Evolutionary conservation across 192 early-diverging fungal species (phyloP), one percentile per base, ranked within the genome.

Genomic region (Coemansia furcata): DNA sequence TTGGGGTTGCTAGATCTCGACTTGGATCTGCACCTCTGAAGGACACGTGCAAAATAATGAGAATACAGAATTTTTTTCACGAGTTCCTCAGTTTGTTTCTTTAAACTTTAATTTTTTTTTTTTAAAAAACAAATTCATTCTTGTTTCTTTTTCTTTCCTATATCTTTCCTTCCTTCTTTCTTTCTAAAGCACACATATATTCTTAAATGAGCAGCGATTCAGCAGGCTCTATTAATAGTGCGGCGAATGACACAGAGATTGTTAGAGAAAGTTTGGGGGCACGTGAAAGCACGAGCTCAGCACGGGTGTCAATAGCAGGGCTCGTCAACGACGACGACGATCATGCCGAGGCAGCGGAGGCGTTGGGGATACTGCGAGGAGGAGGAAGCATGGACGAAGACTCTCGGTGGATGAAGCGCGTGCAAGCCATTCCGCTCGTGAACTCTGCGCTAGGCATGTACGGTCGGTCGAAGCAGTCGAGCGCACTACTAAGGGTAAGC

Each of bases 361-460:
- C 74, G 21, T 47, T 71, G 60, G 74, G 60, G 23, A 62, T 55
- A 21, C 32, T 76, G 60, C 52, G 69, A 2, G 55, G 33, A 42
- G 54, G 47, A 58, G 69, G 15, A 71, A 26, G 23, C 23, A 26
- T 26, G 23, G 67, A 39, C 69, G 39, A 33, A 12, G 36, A 60
- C 30, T 63, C 61, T n/a, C 40, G 44, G 84, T 77, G 63, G 3
- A 93, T 96, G 50, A 87, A 85, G 60, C 87, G 92, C 40, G 88
- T 96, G 60, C 88, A 91, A 68, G 89, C 77, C 67, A 84, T 93
- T 33, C 93, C 93, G 11, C 50, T 95, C 9, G 89, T 96, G 38
- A 92, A 90, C 67, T 86, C 86, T n/a, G 88, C 89, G 1, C 65
- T 94, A 14, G 84, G 84, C 8, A 89, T 88, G 11, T 95, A 95